Evolutionary conservation across 2,329 filamentous ascomycete genomes (phyloP), one percentile per base, ranked within the genome.

Genomic region (Aureobasidium sp.): DNA sequence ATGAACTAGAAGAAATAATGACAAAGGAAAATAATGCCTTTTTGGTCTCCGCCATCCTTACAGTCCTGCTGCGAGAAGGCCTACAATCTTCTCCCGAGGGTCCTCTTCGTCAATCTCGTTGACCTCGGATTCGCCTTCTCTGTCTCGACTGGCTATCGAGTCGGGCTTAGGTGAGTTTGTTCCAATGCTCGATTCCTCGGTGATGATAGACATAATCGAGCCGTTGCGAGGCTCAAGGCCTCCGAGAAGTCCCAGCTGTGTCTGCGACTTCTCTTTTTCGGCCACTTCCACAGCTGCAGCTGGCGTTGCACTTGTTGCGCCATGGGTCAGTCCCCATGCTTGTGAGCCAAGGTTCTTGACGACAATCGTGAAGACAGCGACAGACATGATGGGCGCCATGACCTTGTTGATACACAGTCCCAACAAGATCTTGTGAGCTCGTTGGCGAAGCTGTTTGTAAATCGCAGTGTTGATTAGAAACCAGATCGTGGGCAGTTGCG

Each of bases 301-400:
- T 42, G 60, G 23, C n/a, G 60, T 15, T 37, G 50, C 44, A 34
- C 1, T 57, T 2, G 57, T 52, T 3, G 47, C 57, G 1, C 42
- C 42, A 42, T 55, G 50, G 2, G 60, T 62, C 36, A 62, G 27
- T 10, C 60, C 60, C 62, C 62, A 64, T 47, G 64, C 67, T 59
- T 68, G 67, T 36, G 64, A 67, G 10, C 67, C 66, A 12, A 68
- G 42, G 39, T 68, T 68, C 46, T 60, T 65, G 7, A 64, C 66
- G 5, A 68, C 67, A 20, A 65, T 67, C 23, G 66, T 68, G 42
- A 68, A 68, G 20, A 67, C 63, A n/a, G 57, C 50, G 10, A 68
- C 42, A 46, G 64, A 66, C 47, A 68, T 67, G 34, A 68, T 61
- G 3, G 67, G 67, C 4, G 55, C 57, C 42, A 68, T 64, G 37